Base-by-base conservation (phyloP, 2,329 filamentous ascomycete genomes). In the Hymenoscyphus fraxineus region DNA sequence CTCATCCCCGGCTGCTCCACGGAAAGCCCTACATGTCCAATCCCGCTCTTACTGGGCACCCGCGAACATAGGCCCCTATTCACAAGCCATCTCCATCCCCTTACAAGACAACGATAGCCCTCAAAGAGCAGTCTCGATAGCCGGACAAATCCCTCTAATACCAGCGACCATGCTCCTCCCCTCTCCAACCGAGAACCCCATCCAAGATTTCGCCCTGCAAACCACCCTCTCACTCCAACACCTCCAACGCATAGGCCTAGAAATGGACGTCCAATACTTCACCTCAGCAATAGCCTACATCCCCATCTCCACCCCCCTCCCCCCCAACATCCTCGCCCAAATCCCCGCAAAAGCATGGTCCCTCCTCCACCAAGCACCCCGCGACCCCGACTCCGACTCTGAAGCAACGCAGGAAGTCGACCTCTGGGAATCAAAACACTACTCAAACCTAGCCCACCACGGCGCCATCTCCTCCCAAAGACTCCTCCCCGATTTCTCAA, bases 61-160 rank as follows among this genome's bases (percentile, higher is more conserved):
- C 0, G 94, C 95, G 22, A 98, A 98, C 73, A 98, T 99, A 62
- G 95, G 95, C 0, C 95, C 95, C 0, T 98, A 98, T 77, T 97
- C 93, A 63, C 95, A 99, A 78, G 92, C 93, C 3, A 87, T 81
- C 3, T 39, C 64, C 7, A 38, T 40, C 9, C 65, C 75, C 9
- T 69, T 72, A 2, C 67, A 72, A 22, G 73, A 74, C 12, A 61
- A 68, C 40, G 60, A 66, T 13, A 35, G 41, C 59, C 66, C 57
- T 19, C 71, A 71, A 54, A 73, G 68, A 55, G 44, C 70, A 10
- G 80, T 94, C 16, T 88, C 87, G 62, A 82, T 97, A 41, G 93
- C 95, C 0, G 95, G 95, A 0, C 95, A 98, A 77, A 97, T 99
- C 59, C 92, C 94, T 1, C 83, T 99, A 3, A 78, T 94, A 5